Conservation (phyloP, 768 basidiomycete genomes). For the Myochromella boudieri region DNA sequence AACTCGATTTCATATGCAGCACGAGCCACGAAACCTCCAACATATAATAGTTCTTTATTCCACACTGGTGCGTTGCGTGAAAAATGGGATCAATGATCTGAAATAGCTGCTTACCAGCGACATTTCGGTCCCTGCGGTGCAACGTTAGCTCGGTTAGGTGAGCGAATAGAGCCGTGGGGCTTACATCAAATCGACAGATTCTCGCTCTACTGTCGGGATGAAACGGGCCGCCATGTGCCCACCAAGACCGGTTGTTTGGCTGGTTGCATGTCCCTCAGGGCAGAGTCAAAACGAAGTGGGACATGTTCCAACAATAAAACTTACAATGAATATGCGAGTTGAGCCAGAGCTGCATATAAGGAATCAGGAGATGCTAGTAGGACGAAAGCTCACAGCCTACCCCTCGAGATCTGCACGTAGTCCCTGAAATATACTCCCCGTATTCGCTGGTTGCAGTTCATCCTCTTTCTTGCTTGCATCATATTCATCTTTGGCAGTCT, state of each 20-base stretch:
- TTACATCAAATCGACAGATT: slow-evolving; percentile 87
- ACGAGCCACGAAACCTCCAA: slow-evolving; percentile 82
- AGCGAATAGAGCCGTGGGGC: slow-evolving; percentile 23
- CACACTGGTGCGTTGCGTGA: slow-evolving; percentile 51
- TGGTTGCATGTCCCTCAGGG: slow-evolving; percentile 80
- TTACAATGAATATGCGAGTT: slow-evolving; percentile 83
- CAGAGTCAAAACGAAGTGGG: slow-evolving; percentile 4
- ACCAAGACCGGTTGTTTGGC: slow-evolving; percentile 84
- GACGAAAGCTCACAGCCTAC: slow-evolving; percentile 34
- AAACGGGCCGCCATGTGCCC: slow-evolving; percentile 75
- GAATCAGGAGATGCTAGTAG: slow-evolving; percentile 2
- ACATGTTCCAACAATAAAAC: slow-evolving; percentile 17
- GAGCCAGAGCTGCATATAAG: slow-evolving; percentile 53
- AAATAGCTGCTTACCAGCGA: slow-evolving; percentile 51
- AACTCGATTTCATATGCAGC: slow-evolving; percentile 86
- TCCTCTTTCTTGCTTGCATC: slow-evolving; percentile 74
- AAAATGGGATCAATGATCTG: slow-evolving; percentile 4
- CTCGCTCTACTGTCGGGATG: slow-evolving; percentile 95
- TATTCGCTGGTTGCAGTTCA: slow-evolving; percentile 51
- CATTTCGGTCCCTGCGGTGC: slow-evolving; percentile 87
- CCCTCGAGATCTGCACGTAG: slow-evolving; percentile 85
- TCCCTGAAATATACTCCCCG: slow-evolving; percentile 84
- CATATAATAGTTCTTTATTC: slow-evolving; percentile 87
- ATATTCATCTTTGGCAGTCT: slow-evolving; percentile 85
- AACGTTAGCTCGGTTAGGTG: no score